Percentiles rank a stretch among this genome's conserved stretches.
phyloP scores from a whole-genome alignment of 176 grass and related monocot genomes.

The Coix lacrymajobi region DNA sequence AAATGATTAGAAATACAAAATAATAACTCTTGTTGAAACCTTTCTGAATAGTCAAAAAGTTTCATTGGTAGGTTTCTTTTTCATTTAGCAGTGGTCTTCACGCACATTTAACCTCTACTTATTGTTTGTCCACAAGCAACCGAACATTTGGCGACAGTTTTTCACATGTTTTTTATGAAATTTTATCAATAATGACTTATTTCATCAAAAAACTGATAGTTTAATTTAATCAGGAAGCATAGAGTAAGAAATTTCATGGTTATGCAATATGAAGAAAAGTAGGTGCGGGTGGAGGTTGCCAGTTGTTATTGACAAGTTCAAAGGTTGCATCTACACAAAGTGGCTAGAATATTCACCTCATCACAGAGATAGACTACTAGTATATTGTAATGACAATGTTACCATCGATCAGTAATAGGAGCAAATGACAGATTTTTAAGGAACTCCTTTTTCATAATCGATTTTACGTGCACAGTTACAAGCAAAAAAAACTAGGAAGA shows the following conservation, averaged over 20 bases:
- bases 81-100: background rate
- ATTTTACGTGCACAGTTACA: background rate
- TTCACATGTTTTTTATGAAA: background rate
- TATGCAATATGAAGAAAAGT: background rate
- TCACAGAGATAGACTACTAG: background rate
- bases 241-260: background rate
- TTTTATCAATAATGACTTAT: background rate
- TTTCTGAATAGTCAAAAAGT: background rate
- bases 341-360: background rate
- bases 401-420: background rate
- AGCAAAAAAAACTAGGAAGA: background rate
- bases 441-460: background rate
- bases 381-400: background rate
- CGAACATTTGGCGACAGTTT: background rate
- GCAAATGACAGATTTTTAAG: background rate
- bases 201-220: background rate
- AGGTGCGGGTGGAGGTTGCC: background rate
- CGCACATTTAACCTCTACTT: background rate
- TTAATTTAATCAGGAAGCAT: no score
- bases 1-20: background rate
- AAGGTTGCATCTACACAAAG: background rate
- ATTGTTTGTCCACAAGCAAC: background rate
- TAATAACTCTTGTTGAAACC: background rate
- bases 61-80: background rate
- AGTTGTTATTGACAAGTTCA: background rate